Evolutionary conservation across 305 asterid species (phyloP).

Genomic region (Solanum hybrid): DNA sequence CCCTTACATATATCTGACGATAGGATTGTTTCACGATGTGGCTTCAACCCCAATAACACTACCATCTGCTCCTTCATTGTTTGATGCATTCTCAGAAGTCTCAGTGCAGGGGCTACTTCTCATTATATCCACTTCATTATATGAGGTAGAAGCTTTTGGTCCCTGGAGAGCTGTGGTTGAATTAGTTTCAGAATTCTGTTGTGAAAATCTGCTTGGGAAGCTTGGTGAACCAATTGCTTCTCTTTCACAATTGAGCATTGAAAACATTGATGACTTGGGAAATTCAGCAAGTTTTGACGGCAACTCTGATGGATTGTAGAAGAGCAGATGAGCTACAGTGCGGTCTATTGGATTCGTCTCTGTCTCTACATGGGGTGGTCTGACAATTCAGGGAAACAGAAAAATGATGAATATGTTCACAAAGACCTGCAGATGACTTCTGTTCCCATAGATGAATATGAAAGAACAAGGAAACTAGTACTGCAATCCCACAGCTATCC

Average conservation of each 20-base stretch:
- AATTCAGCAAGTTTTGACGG: slow-evolving; percentile 37
- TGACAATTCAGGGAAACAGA: slow-evolving; percentile 33
- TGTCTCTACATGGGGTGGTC: slow-evolving; percentile 54
- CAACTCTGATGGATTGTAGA: slow-evolving; percentile 51
- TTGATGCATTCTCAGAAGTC: slow-evolving; percentile 30
- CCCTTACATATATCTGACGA: slow-evolving; percentile 21
- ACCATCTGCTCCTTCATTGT: slow-evolving; percentile 23
- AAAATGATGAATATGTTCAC: neutral
- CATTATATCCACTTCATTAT: slow-evolving; percentile 24
- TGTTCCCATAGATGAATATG: neutral
- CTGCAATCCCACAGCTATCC: neutral
- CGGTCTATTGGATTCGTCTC: slow-evolving; percentile 90
- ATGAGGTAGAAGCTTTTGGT: slow-evolving; percentile 27
- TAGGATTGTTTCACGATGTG: slow-evolving; percentile 18
- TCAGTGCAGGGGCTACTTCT: slow-evolving; percentile 17
- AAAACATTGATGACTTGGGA: slow-evolving; percentile 41
- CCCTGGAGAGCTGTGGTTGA: slow-evolving; percentile 33
- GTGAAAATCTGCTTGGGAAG: slow-evolving; percentile 18
- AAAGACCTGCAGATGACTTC: neutral
- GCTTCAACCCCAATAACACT: slow-evolving; percentile 21
- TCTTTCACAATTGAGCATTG: slow-evolving; percentile 34
- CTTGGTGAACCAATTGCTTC: slow-evolving; percentile 24
- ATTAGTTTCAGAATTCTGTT: slow-evolving; percentile 26
- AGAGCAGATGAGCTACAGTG: slow-evolving; percentile 79
- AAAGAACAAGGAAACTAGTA: neutral